These are phyloP conservation scores for Fragilaria crotonensis DNA, from an alignment of 108 stramenopile genomes.

Conservation along the genomic window DNA sequence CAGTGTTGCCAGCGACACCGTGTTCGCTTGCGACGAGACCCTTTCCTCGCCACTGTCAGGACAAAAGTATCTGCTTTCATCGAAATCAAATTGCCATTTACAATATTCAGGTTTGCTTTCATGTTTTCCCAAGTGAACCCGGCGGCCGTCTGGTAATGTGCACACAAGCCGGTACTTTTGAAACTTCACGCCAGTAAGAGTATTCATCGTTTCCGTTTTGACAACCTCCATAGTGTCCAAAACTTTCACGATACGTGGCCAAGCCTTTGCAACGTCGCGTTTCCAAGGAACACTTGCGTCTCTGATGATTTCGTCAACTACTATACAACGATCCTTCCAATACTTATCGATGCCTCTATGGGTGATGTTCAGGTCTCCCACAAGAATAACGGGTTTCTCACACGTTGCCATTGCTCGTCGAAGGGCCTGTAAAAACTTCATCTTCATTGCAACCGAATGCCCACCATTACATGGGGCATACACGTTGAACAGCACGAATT, in stretches of 20 bases:
- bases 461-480: constrained; percentile 78
- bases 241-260: constrained; percentile 42
- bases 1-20: constrained; percentile 34
- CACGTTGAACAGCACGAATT: constrained; percentile 83
- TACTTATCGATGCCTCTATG: constrained; percentile 45
- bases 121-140: constrained; percentile 52
- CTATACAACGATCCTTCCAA: constrained; percentile 54
- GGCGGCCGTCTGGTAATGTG: constrained; percentile 25
- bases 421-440: constrained; percentile 80
- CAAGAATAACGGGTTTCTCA: constrained; percentile 67
- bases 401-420: constrained; percentile 49
- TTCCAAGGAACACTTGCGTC: constrained; percentile 47
- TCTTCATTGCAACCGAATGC: constrained; percentile 48
- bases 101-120: constrained; percentile 51
- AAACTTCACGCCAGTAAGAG: constrained; percentile 57
- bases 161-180: constrained; percentile 57
- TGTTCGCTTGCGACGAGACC: constrained; percentile 42
- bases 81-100: constrained; percentile 39
- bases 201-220: constrained; percentile 59
- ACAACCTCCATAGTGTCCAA: constrained; percentile 53
- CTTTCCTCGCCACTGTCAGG: constrained; percentile 22
- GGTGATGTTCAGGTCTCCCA: constrained; percentile 85
- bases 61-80: constrained; percentile 23
- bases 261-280: constrained; percentile 42
- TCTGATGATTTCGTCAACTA: constrained; percentile 46